Evolutionary conservation across 2,329 filamentous ascomycete species (phyloP).

Genomic region (Claviceps sp.): DNA sequence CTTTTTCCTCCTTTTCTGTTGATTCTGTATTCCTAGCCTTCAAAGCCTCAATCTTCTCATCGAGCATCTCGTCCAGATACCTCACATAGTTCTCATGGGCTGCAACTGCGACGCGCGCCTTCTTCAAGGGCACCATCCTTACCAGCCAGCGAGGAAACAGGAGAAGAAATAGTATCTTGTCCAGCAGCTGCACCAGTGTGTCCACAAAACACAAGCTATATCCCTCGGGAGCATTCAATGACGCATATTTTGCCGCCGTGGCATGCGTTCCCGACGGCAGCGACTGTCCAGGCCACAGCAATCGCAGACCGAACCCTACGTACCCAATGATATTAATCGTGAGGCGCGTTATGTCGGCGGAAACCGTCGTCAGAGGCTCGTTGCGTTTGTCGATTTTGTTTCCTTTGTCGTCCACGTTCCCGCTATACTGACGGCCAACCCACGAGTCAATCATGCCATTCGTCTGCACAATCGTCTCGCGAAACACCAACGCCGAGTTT

Average conservation of each 20-base stretch:
- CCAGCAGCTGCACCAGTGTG: slow-evolving; percentile 46
- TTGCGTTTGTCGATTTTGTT: slow-evolving; percentile 11
- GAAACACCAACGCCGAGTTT: slow-evolving; percentile 56
- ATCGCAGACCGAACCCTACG: slow-evolving; percentile 55
- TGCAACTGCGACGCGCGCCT: slow-evolving; percentile 35
- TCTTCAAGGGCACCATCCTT: slow-evolving; percentile 36
- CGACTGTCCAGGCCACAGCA: slow-evolving; percentile 50
- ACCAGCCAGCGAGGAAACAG: slow-evolving; percentile 45
- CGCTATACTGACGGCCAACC: slow-evolving; percentile 20
- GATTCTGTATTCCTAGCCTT: not conserved
- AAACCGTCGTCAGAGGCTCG: slow-evolving; percentile 39
- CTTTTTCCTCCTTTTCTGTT: slow-evolving; percentile 19
- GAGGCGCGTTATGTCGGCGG: slow-evolving; percentile 52
- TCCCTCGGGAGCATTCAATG: slow-evolving; percentile 31
- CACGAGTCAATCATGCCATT: slow-evolving; percentile 46
- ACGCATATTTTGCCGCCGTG: slow-evolving; percentile 35
- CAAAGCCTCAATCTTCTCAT: slow-evolving; percentile 39
- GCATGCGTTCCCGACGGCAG: slow-evolving; percentile 28
- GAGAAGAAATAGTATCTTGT: slow-evolving; percentile 50
- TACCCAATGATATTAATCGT: slow-evolving; percentile 45
- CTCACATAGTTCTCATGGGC: slow-evolving; percentile 50
- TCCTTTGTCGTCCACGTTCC: too few relatives aligned
- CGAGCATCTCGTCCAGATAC: slow-evolving; percentile 58
- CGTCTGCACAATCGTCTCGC: slow-evolving; percentile 48
- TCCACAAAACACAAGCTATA: slow-evolving; percentile 53